A percentile compares a stretch with the other conserved stretches of the same genome.
Evolutionary conservation across 805 yeast genomes (phyloP).

Genomic region (Monosporozyma solicola): DNA sequence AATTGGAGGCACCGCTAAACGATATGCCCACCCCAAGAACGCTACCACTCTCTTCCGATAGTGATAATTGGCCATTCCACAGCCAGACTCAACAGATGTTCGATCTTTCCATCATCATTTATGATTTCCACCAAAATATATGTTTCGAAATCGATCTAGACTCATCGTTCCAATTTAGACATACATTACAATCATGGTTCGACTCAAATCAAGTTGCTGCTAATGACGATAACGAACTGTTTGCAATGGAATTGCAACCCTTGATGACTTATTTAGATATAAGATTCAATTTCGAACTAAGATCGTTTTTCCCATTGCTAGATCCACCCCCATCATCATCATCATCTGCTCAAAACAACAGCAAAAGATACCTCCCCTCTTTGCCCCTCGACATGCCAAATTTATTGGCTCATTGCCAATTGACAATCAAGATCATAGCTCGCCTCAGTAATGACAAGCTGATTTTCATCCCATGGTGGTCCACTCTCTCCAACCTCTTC

Average conservation of each 20-base stretch:
- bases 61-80: conserved; percentile 13
- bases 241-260: conserved; percentile 12
- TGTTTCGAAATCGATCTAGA: conserved; percentile 14
- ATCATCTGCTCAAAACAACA: no score
- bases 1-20: conserved; percentile 20
- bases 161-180: conserved; percentile 10
- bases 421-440: conserved; percentile 24
- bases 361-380: background rate
- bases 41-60: background rate
- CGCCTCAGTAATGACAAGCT: conserved; percentile 25
- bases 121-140: conserved; percentile 13
- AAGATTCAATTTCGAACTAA: conserved; percentile 14
- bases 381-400: conserved; percentile 9
- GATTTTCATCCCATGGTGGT: conserved; percentile 44
- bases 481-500: conserved; percentile 37
- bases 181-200: conserved; percentile 12
- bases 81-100: conserved; percentile 15
- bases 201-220: background rate
- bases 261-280: conserved; percentile 18
- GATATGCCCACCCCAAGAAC: conserved; percentile 13
- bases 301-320: conserved; percentile 14
- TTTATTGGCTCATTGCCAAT: conserved; percentile 6
- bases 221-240: background rate
- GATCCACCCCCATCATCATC: conserved; percentile 7
- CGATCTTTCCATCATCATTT: conserved; percentile 13